Base-by-base conservation (phyloP, 2,329 filamentous ascomycete genomes). In the Chalara sp. region DNA sequence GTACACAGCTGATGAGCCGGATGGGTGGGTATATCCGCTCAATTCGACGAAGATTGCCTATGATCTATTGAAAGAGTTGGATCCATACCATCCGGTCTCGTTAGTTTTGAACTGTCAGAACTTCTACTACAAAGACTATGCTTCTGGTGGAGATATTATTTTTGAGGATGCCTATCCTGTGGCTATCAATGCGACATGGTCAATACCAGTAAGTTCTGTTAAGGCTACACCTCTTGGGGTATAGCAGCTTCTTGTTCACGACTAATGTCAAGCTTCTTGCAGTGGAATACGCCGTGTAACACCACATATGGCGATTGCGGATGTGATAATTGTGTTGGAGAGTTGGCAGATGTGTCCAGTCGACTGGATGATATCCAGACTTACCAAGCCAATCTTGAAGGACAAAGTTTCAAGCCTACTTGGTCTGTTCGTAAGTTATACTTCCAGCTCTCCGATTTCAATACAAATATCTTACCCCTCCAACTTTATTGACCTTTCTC, bases 1-100 rank as follows among this genome's bases (percentile, higher is more conserved):
- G 6, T 65, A 81, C n/a, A 81, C 80, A 69, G 65, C 67, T 12
- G 75, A 79, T 56, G 76, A 78, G 53, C 71, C 74, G 7, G 76
- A 78, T 58, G 62, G 62, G 5, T 58, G 58, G 57, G 47, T 46
- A 37, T 58, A 63, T 44, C 66, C 73, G 1, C 60, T 76, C 11
- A 70, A 75, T 56, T 70, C 72, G 0, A 73, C 75, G 0, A 57
- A 58, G 6, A 53, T 68, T 13, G 65, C 73, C 0, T 76, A 77
- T 58, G 60, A 70, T 8, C 57, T 66, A 42, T 69, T 78, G 53
- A 70, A 69, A 48, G 56, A 59, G 4, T 57, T 76, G 5, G 76
- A 79, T 56, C 73, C 73, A 0, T 79, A 77, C 56, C 76, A 78
- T 60, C 76, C 76, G 0, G 67, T 76, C n/a, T 72, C 69, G 5